A percentile compares a stretch with the other conserved stretches of the same genome.
Evolutionary conservation across 1,139 yeast species (phyloP).

Genomic region (Saccharomyces uvarum): DNA sequence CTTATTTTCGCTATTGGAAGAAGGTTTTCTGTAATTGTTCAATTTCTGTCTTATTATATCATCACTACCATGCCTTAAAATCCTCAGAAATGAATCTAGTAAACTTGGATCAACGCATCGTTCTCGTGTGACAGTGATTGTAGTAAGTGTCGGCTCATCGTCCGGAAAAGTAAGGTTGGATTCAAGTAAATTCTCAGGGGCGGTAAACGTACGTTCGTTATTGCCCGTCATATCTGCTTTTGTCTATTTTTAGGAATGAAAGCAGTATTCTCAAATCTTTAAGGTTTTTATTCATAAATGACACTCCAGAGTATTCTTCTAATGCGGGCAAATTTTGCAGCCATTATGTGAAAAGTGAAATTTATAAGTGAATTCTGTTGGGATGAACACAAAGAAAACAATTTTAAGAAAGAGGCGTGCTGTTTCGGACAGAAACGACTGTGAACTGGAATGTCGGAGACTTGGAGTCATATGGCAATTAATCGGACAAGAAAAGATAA

Average conservation of each 20-base stretch:
- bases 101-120: constrained; percentile 37
- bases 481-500: not conserved
- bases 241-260: not conserved
- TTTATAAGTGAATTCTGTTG: not conserved
- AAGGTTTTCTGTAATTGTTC: constrained; percentile 28
- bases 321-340: not conserved
- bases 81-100: constrained; percentile 36
- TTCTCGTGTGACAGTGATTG: constrained; percentile 25
- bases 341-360: not conserved
- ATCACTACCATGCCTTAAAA: constrained; percentile 39
- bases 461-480: not conserved
- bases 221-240: not conserved
- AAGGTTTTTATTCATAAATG: not conserved
- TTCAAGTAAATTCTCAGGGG: not conserved
- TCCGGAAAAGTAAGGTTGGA: constrained; percentile 10
- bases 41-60: constrained; percentile 37
- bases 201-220: not conserved
- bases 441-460: not conserved
- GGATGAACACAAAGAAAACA: not conserved
- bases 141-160: constrained; percentile 14
- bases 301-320: not conserved
- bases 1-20: constrained; percentile 2
- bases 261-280: not conserved
- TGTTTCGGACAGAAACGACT: not conserved
- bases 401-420: not conserved